Base-by-base conservation (phyloP, 2,329 filamentous ascomycete species). In the Periconia digitata region DNA sequence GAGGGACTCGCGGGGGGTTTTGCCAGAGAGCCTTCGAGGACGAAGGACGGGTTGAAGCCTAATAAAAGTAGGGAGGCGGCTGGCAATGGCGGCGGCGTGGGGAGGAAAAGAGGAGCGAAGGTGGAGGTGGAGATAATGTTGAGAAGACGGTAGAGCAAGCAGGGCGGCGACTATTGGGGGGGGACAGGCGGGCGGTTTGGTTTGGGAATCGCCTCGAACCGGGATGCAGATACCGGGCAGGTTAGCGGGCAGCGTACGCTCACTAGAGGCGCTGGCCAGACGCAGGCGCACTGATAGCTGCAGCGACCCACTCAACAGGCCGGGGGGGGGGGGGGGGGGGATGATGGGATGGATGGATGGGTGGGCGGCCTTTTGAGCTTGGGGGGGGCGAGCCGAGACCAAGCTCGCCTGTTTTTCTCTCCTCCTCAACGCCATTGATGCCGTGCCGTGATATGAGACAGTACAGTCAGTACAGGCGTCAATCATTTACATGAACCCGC, bases 21-120 rank as follows among this genome's bases (percentile, higher is more conserved):
- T 32, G 27, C 27, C 27, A 21, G 17, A 21, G 18, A 20, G 6
- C 37, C 21, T 20, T 15, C 21, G 37, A 7, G n/a, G 18, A 21
- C 6, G 3, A 15, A 15, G 37, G 37, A 20, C 37, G 37, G 6
- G 20, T 22, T 39, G 27, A 32, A 32, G 27, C 37, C 52, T 54
- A 51, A 60, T 64, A 63, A 62, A 63, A n/a, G n/a, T 64, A 63
- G 59, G 50, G 49, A 63, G 63, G 64, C 66, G 64, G 65, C 67
- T 63, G 59, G 63, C 62, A 60, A 59, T 57, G 66, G 64, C 64
- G 64, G 57, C 55, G 59, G 51, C 50, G 59, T 58, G 50, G 57
- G 58, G 51, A 59, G 59, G 59, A 54, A 59, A 56, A 52, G 47
- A 57, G 54, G 51, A 51, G 55, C 44, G 39, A 43, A 43, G 55